phyloP scores from a whole-genome alignment of 1,284 basidiomycete genomes.

The Moniliophthora roreri region DNA sequence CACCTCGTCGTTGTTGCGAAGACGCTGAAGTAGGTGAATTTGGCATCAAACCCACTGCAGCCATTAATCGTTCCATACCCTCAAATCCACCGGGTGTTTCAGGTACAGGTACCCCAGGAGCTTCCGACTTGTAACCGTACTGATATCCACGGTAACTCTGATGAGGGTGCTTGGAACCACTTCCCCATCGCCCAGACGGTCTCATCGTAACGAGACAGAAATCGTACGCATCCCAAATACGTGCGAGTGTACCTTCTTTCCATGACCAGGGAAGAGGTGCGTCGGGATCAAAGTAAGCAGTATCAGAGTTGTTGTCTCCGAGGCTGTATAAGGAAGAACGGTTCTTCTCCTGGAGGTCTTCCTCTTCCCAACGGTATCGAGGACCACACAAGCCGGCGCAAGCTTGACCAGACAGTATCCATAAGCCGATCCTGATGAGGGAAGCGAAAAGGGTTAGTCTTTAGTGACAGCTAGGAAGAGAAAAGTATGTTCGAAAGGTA shows the following conservation, averaged over 20 bases:
- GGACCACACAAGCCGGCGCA: conserved; percentile 82
- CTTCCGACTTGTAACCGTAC: conserved; percentile 15
- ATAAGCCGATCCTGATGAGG: conserved; percentile 61
- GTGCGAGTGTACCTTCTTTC: conserved; percentile 66
- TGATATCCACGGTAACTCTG: conserved; percentile 3
- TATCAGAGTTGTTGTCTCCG: conserved; percentile 42
- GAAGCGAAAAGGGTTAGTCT: not conserved
- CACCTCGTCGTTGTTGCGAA: conserved; percentile 38
- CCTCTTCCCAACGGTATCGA: conserved; percentile 78
- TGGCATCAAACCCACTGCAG: conserved; percentile 62
- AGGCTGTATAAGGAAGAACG: conserved; percentile 40
- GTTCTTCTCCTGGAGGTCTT: conserved; percentile 57
- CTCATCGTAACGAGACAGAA: conserved; percentile 63
- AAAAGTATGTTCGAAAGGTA: conserved; percentile 1
- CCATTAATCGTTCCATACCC: conserved; percentile 65
- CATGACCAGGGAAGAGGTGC: conserved; percentile 66
- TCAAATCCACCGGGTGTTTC: conserved; percentile 37
- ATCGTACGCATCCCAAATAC: conserved; percentile 78
- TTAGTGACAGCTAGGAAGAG: conserved; percentile 3
- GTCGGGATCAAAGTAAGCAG: conserved; percentile 24
- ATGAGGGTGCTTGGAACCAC: conserved; percentile 28
- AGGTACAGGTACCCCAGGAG: conserved; percentile 18
- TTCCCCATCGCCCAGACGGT: conserved; percentile 29
- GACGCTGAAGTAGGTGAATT: conserved; percentile 42
- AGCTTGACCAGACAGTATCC: conserved; percentile 70